phyloP scores from a whole-genome alignment of 441 rosid species.

The Kokia cookei region DNA sequence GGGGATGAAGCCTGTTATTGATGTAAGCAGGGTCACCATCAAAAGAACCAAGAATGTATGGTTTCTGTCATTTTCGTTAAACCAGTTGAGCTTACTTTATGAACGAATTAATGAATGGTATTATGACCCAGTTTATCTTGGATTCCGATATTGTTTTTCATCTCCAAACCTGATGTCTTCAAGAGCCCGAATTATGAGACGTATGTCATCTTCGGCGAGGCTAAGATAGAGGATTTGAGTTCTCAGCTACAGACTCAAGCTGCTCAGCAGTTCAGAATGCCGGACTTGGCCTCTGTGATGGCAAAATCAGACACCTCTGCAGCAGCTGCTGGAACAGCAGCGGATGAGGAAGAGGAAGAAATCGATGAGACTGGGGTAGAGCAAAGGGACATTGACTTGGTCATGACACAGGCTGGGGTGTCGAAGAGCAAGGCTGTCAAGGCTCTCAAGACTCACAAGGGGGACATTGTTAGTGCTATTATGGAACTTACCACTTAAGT shows the following conservation, averaged over 20 bases:
- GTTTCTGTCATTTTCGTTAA: not conserved
- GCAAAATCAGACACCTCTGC: slow-evolving; percentile 38
- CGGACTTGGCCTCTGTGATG: slow-evolving; percentile 31
- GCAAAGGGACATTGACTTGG: slow-evolving; percentile 54
- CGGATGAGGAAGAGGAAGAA: slow-evolving; percentile 50
- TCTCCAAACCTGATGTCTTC: slow-evolving; percentile 58
- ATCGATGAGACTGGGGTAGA: slow-evolving; percentile 48
- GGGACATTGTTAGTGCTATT: slow-evolving; percentile 54
- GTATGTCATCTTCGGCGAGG: slow-evolving; percentile 45
- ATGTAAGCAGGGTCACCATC: slow-evolving; percentile 43
- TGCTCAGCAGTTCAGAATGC: slow-evolving; percentile 55
- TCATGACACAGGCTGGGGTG: slow-evolving; percentile 51
- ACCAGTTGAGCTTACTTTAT: not conserved
- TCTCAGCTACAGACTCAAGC: slow-evolving; percentile 62
- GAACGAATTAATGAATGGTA: not conserved
- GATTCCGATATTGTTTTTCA: slow-evolving; percentile 44
- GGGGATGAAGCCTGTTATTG: slow-evolving; percentile 44
- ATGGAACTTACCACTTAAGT: slow-evolving; percentile 52
- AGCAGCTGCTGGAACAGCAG: slow-evolving; percentile 24
- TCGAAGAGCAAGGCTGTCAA: slow-evolving; percentile 47
- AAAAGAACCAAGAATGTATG: slow-evolving; percentile 47
- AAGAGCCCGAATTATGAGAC: slow-evolving; percentile 56
- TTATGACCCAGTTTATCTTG: not conserved
- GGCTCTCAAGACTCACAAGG: slow-evolving; percentile 41
- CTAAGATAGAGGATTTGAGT: slow-evolving; percentile 65